phyloP scores from a whole-genome alignment of 257 asterid species.

The Euphrasia confusa region DNA sequence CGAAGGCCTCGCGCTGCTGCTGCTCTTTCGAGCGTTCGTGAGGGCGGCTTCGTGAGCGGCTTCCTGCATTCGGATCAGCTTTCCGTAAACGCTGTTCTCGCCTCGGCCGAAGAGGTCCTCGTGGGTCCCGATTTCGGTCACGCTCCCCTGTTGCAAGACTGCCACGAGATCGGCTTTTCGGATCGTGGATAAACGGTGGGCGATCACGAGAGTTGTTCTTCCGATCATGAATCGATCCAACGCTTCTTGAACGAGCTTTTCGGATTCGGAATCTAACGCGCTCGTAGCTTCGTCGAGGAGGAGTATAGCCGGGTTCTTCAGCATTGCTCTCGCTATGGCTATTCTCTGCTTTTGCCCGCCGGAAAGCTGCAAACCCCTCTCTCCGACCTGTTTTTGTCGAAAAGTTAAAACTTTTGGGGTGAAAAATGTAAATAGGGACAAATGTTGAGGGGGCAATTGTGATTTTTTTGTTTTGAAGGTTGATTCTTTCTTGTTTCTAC shows the following conservation, averaged over 20 bases:
- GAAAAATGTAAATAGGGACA: not conserved
- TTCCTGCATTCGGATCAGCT: slow-evolving; percentile 88
- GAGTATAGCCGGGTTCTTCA: slow-evolving; percentile 72
- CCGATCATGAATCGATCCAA: slow-evolving; percentile 91
- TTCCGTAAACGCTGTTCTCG: slow-evolving; percentile 66
- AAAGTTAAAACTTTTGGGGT: not conserved
- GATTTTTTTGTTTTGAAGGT: not conserved
- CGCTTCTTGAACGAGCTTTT: slow-evolving; percentile 90
- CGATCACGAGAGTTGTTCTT: slow-evolving; percentile 82
- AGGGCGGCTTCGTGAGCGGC: slow-evolving; percentile 81
- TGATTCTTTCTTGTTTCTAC: slow-evolving; percentile 20
- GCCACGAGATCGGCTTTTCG: slow-evolving; percentile 86
- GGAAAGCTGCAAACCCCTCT: slow-evolving; percentile 81
- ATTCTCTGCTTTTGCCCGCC: slow-evolving; percentile 96
- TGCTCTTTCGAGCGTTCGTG: slow-evolving; percentile 65
- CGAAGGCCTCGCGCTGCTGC: slow-evolving; percentile 81
- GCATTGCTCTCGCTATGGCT: slow-evolving; percentile 92
- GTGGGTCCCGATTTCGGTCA: slow-evolving; percentile 69
- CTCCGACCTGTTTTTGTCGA: slow-evolving; percentile 47
- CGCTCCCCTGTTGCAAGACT: slow-evolving; percentile 59
- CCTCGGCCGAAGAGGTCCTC: slow-evolving; percentile 77
- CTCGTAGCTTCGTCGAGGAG: slow-evolving; percentile 90
- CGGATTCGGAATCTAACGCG: slow-evolving; percentile 86
- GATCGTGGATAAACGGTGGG: slow-evolving; percentile 86
- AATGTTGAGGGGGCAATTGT: not conserved